A percentile compares a stretch with the other conserved stretches of the same genome.
Conservation (phyloP, 2,329 filamentous ascomycete genomes). For the Pseudocercospora musae region DNA sequence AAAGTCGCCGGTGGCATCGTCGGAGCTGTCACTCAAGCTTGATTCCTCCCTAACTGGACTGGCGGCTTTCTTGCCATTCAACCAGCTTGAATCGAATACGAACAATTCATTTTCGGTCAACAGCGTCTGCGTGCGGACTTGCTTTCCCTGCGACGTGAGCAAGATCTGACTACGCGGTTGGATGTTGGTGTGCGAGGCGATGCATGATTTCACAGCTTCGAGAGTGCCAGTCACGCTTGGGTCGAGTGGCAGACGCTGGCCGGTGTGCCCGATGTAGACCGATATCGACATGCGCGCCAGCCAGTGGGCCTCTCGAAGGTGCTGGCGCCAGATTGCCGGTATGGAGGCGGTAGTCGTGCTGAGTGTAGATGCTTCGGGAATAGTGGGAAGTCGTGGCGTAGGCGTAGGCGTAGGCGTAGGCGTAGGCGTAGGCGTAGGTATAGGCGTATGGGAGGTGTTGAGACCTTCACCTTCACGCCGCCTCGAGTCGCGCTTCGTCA, state of each 20-base stretch:
- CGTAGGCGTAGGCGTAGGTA: not conserved
- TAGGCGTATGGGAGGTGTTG: not conserved
- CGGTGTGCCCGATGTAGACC: constrained; percentile 81
- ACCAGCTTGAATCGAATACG: constrained; percentile 74
- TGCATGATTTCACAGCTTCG: constrained; percentile 80
- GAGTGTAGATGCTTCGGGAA: not conserved
- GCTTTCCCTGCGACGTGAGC: constrained; percentile 79
- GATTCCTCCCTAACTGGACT: constrained; percentile 40
- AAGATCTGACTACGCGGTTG: constrained; percentile 76
- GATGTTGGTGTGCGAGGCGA: constrained; percentile 71
- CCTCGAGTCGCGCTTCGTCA: not conserved
- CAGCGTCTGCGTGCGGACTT: constrained; percentile 75
- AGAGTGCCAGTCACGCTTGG: constrained; percentile 71
- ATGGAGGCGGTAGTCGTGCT: not conserved
- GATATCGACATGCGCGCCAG: constrained; percentile 64
- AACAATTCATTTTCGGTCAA: constrained; percentile 86
- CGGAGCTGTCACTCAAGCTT: constrained; percentile 33
- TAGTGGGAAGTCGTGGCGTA: not conserved
- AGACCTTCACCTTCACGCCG: too few relatives aligned
- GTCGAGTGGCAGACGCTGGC: constrained; percentile 79
- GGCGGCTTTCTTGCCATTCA: constrained; percentile 27
- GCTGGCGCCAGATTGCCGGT: constrained; percentile 12
- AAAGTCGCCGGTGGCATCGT: constrained; percentile 55
- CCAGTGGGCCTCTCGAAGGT: constrained; percentile 1
- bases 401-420: too few relatives aligned